A percentile compares a stretch with the other conserved stretches of the same genome.
phyloP scores from a whole-genome alignment of 805 yeast genomes.

The Sungouiella thailandica region DNA sequence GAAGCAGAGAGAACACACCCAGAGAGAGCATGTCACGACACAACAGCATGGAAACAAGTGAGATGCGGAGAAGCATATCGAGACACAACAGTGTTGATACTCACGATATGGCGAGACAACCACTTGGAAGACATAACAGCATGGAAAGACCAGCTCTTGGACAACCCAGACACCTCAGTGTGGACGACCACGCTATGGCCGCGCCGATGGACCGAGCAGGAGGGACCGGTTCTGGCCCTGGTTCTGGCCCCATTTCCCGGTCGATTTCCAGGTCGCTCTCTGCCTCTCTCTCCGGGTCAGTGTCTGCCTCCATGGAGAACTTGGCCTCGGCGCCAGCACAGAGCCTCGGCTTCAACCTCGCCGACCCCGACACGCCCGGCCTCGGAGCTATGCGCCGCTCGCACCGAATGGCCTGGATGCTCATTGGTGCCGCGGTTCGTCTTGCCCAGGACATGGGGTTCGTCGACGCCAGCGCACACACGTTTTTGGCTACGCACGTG shows the following conservation, averaged over 20 bases:
- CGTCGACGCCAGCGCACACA: conserved; percentile 65
- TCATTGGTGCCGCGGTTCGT: conserved; percentile 81
- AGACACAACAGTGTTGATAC: too few relatives aligned
- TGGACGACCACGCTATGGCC: too few relatives aligned
- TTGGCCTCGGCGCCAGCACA: conserved; percentile 41
- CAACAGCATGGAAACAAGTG: too few relatives aligned
- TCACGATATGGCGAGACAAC: too few relatives aligned
- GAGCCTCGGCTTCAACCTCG: too few relatives aligned
- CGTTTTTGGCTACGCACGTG: conserved; percentile 78
- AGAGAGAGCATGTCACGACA: too few relatives aligned
- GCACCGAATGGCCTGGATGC: conserved; percentile 91
- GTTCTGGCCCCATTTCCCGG: not conserved
- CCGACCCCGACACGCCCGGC: too few relatives aligned
- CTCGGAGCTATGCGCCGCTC: conserved; percentile 81
- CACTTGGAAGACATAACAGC: too few relatives aligned
- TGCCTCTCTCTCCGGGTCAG: not conserved
- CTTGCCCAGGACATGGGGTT: conserved; percentile 84
- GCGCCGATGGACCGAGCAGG: conserved; percentile 1
- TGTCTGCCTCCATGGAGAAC: not conserved
- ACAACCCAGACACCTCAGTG: too few relatives aligned
- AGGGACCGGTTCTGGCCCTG: conserved; percentile 6
- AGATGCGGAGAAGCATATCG: too few relatives aligned
- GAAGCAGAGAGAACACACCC: too few relatives aligned
- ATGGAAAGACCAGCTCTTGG: too few relatives aligned
- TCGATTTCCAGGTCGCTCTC: conserved; percentile 4